phyloP scores from a whole-genome alignment of 345 rosid species.

The Eucalyptus dawsonii region DNA sequence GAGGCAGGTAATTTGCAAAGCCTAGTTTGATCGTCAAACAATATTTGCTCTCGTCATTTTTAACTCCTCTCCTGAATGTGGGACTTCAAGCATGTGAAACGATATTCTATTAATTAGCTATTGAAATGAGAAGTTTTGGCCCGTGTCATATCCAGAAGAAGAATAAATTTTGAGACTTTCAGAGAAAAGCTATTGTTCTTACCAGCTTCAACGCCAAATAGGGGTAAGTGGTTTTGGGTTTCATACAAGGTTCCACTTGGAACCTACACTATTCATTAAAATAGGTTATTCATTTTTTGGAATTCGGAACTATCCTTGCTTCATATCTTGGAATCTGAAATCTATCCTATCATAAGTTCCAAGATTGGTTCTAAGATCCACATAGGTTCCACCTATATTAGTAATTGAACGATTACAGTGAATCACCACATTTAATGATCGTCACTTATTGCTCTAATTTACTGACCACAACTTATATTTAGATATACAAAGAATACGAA shows the following conservation, averaged over 20 bases:
- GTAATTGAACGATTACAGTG: no score
- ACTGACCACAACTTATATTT: no score
- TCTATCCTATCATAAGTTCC: no score
- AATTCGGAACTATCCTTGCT: fast-evolving
- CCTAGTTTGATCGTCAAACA: not conserved
- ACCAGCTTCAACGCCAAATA: not conserved
- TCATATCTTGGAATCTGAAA: no score
- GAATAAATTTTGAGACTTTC: not conserved
- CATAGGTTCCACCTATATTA: no score
- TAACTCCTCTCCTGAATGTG: not conserved
- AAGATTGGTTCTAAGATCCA: no score
- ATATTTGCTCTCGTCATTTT: not conserved
- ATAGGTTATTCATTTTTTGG: fast-evolving
- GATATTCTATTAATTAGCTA: not conserved
- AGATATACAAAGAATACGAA: fast-evolving
- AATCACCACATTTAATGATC: no score
- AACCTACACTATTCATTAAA: no score
- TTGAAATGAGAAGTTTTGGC: not conserved
- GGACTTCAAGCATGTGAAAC: not conserved
- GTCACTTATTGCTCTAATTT: no score
- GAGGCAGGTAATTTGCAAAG: not conserved
- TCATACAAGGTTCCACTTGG: no score
- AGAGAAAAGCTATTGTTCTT: not conserved
- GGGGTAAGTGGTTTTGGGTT: no score
- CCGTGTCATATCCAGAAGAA: not conserved